Percentiles rank a stretch among this genome's conserved stretches.
Conservation (phyloP, 352 stramenopile species). For the Phytophthora podocarpi region DNA sequence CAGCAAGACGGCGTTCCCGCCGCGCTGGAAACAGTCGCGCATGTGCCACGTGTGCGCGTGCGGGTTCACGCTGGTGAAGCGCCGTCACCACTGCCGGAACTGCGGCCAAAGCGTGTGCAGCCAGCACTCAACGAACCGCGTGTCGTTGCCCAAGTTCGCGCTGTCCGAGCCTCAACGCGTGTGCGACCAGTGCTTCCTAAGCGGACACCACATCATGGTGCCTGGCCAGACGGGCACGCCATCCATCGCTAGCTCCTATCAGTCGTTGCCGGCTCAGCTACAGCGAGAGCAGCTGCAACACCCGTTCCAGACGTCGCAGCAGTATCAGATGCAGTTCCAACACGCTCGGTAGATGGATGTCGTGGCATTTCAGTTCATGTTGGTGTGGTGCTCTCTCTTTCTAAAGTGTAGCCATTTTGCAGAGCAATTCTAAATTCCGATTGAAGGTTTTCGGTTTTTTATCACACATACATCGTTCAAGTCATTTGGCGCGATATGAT, state of each 20-base stretch:
- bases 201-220: slow-evolving; percentile 60
- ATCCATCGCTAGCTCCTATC: slow-evolving; percentile 46
- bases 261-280: slow-evolving; percentile 43
- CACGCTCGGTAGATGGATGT: slow-evolving; percentile 32
- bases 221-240: slow-evolving; percentile 30
- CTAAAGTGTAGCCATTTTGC: slow-evolving; percentile 32
- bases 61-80: slow-evolving; percentile 69
- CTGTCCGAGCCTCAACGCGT: slow-evolving; percentile 75
- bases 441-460: slow-evolving; percentile 36
- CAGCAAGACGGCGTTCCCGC: slow-evolving; percentile 63
- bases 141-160: slow-evolving; percentile 75
- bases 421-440: slow-evolving; percentile 29
- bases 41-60: slow-evolving; percentile 72
- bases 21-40: slow-evolving; percentile 77
- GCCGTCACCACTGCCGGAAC: slow-evolving; percentile 85
- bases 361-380: too few relatives aligned
- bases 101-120: slow-evolving; percentile 79
- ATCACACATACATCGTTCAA: slow-evolving; percentile 31
- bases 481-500: slow-evolving; percentile 7
- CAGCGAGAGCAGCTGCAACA: slow-evolving; percentile 41
- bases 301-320: slow-evolving; percentile 40
- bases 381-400: neutral
- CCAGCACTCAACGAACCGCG: slow-evolving; percentile 79
- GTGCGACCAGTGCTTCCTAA: slow-evolving; percentile 83
- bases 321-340: slow-evolving; percentile 43